Percentiles rank a stretch among this genome's conserved stretches.
Evolutionary conservation across 345 rosid species (phyloP).

Genomic region (Erodium maritimum): DNA sequence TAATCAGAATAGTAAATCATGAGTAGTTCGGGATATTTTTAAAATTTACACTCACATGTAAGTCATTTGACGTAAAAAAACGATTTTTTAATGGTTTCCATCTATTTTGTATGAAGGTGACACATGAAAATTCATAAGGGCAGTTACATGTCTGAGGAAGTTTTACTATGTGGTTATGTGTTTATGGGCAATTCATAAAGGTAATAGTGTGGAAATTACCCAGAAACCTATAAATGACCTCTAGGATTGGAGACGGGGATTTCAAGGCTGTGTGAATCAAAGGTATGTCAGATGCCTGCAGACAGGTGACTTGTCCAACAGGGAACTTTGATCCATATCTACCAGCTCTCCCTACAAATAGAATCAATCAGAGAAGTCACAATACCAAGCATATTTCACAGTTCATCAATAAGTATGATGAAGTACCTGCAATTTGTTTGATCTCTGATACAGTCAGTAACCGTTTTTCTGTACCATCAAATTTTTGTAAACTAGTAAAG

Average conservation of each 20-base stretch:
- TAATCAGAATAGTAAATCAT: too few relatives aligned
- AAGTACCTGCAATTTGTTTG: slow-evolving; percentile 86
- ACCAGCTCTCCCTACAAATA: slow-evolving; percentile 70
- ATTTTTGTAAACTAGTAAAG: slow-evolving; percentile 67
- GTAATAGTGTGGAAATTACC: too few relatives aligned
- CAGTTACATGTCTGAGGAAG: too few relatives aligned
- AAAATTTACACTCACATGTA: too few relatives aligned
- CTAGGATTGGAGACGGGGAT: slow-evolving; percentile 57
- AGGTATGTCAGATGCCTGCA: slow-evolving; percentile 46
- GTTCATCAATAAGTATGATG: not conserved
- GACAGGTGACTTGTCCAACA: slow-evolving; percentile 88
- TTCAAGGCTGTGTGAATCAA: slow-evolving; percentile 63
- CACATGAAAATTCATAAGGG: too few relatives aligned
- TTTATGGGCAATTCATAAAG: too few relatives aligned
- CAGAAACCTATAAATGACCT: slow-evolving; percentile 29
- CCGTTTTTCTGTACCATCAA: slow-evolving; percentile 59
- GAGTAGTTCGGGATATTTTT: too few relatives aligned
- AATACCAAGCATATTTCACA: too few relatives aligned
- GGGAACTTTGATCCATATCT: slow-evolving; percentile 82
- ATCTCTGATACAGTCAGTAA: slow-evolving; percentile 69
- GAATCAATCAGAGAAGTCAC: not conserved
- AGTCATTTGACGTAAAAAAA: too few relatives aligned
- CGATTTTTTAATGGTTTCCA: too few relatives aligned
- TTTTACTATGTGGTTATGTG: too few relatives aligned
- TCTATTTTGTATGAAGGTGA: too few relatives aligned